Percentiles rank a stretch among this genome's conserved stretches.
These are phyloP conservation scores for Euphorbia pulcherrima DNA, from an alignment of 345 rosid species.

Conservation along the genomic window DNA sequence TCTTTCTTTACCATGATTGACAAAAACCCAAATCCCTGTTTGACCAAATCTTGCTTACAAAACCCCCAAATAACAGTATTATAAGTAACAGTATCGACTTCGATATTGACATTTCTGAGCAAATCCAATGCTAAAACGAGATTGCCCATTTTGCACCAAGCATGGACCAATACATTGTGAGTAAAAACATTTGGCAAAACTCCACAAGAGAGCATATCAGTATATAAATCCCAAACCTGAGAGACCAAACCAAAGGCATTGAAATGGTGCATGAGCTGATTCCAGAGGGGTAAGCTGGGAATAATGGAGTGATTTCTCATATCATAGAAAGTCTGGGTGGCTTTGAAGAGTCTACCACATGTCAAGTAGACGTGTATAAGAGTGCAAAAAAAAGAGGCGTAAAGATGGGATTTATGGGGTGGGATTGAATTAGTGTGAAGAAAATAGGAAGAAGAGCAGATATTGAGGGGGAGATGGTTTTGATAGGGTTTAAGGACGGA, in stretches of 20 bases:
- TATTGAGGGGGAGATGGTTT: neutral
- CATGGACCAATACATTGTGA: constrained; percentile 68
- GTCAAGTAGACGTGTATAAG: constrained; percentile 61
- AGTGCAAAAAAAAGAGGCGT: constrained; percentile 63
- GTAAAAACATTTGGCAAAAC: constrained; percentile 57
- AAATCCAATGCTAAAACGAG: constrained; percentile 50
- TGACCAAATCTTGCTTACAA: constrained; percentile 56
- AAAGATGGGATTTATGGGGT: constrained; percentile 23
- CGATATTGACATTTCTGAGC: constrained; percentile 42
- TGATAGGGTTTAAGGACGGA: constrained; percentile 4
- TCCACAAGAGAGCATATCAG: constrained; percentile 63
- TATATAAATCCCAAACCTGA: constrained; percentile 60
- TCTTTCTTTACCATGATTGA: constrained; percentile 73
- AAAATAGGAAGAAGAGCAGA: neutral
- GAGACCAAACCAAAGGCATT: constrained; percentile 58
- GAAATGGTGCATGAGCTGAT: constrained; percentile 49
- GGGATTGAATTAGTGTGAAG: constrained; percentile 10
- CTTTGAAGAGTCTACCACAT: constrained; percentile 56
- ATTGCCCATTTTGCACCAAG: constrained; percentile 68
- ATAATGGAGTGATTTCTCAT: constrained; percentile 51
- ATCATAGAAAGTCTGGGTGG: constrained; percentile 48
- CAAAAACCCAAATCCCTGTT: constrained; percentile 54
- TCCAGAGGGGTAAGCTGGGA: constrained; percentile 56
- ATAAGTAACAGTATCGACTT: constrained; percentile 58
- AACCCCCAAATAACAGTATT: constrained; percentile 82